Evolutionary conservation across 1,284 basidiomycete species (phyloP).

Genomic region (Albatrellus sp.): DNA sequence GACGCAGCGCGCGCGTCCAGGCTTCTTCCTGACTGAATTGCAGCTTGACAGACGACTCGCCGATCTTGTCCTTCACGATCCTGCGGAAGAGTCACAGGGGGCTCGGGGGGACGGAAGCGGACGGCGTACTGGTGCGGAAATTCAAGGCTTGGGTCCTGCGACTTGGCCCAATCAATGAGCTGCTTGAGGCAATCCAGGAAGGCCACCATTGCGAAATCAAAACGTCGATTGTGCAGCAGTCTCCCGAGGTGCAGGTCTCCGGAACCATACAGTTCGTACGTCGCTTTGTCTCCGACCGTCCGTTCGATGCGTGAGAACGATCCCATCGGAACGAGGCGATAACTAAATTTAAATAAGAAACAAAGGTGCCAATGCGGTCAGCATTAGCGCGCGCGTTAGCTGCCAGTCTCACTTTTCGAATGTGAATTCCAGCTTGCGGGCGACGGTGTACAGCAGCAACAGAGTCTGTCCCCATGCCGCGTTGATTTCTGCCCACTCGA

Average conservation of each 20-base stretch:
- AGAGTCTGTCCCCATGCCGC: slow-evolving; percentile 97
- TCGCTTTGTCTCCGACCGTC: slow-evolving; percentile 69
- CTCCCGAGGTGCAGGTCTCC: slow-evolving; percentile 83
- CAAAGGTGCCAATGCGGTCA: slow-evolving; percentile 1
- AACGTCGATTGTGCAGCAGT: slow-evolving; percentile 86
- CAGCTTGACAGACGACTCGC: slow-evolving; percentile 87
- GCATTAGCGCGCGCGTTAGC: background rate
- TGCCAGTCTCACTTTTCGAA: slow-evolving; percentile 62
- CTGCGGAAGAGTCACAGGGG: slow-evolving; percentile 34
- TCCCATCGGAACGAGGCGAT: slow-evolving; percentile 83
- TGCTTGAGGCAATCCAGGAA: slow-evolving; percentile 92
- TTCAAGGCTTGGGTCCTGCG: slow-evolving; percentile 61
- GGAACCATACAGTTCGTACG: slow-evolving; percentile 84
- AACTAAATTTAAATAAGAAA: slow-evolving; percentile 34
- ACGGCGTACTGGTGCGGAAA: slow-evolving; percentile 71
- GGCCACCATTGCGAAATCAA: slow-evolving; percentile 93
- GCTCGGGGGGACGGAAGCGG: slow-evolving; percentile 6
- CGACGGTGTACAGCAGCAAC: slow-evolving; percentile 84
- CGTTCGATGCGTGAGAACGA: slow-evolving; percentile 88
- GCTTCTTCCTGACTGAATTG: slow-evolving; percentile 92
- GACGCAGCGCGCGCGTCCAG: slow-evolving; percentile 89
- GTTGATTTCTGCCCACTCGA: slow-evolving; percentile 98
- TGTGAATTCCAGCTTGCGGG: slow-evolving; percentile 76
- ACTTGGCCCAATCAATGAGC: slow-evolving; percentile 72
- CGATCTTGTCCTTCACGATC: slow-evolving; percentile 90